phyloP scores from a whole-genome alignment of 2,329 filamentous ascomycete genomes.

The Nemania bipapillata region DNA sequence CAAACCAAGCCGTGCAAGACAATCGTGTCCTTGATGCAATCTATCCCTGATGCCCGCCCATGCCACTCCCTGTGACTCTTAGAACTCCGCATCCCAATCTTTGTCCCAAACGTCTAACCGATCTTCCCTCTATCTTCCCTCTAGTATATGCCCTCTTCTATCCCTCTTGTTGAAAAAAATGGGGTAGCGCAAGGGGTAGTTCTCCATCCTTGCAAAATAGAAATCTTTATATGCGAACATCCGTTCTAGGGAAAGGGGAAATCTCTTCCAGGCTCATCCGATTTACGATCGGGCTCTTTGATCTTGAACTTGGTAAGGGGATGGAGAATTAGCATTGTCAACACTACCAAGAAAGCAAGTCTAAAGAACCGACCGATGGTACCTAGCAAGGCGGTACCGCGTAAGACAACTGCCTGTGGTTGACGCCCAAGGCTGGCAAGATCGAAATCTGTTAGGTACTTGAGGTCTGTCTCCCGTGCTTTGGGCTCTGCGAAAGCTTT shows the following conservation, averaged over 20 bases:
- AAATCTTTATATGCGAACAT: not conserved
- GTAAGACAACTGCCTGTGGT: not conserved
- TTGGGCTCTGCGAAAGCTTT: slow-evolving; percentile 70
- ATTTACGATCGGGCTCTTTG: not conserved
- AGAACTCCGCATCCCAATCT: not conserved
- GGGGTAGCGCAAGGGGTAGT: not conserved
- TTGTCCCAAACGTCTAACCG: not conserved
- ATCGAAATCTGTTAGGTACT: slow-evolving; percentile 66
- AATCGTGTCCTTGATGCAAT: slow-evolving; percentile 8
- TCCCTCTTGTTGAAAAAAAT: slow-evolving; percentile 8
- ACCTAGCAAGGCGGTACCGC: slow-evolving; percentile 45
- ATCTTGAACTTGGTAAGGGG: slow-evolving; percentile 27
- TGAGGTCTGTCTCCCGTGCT: slow-evolving; percentile 68
- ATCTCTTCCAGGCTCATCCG: not conserved
- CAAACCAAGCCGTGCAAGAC: slow-evolving; percentile 20
- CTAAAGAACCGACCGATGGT: slow-evolving; percentile 33
- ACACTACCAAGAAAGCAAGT: slow-evolving; percentile 36
- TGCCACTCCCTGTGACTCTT: not conserved
- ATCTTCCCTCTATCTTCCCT: slow-evolving; percentile 14
- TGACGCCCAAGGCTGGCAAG: slow-evolving; percentile 49
- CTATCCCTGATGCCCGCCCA: slow-evolving; percentile 27
- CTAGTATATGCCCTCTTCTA: slow-evolving; percentile 11
- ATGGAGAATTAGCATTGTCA: slow-evolving; percentile 26
- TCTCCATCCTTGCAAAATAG: not conserved
- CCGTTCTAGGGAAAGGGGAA: not conserved